Evolutionary conservation across 352 stramenopile species (phyloP), one percentile per base, ranked within the genome.

Genomic region (Globisporangium recalcitrans): DNA sequence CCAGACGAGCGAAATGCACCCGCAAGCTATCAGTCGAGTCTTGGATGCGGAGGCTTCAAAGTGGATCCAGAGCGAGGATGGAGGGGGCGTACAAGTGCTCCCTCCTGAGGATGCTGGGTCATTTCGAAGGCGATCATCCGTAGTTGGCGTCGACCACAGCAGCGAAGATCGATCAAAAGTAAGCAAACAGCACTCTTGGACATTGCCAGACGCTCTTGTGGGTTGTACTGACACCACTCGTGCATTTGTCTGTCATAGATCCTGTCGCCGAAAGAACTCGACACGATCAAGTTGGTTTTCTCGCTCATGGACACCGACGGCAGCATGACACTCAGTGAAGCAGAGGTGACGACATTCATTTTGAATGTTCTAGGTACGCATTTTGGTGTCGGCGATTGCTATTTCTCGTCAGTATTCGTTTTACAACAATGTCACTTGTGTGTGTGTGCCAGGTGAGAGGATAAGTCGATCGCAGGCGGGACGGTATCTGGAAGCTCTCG

Each of bases 231-330:
- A 46, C 16, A 10, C 16, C 22, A 16, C n/a, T 8, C 8, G 13
- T 51, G 9, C 9, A 19, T 29, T 62, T 54, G 9, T 21, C 26
- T 56, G 19, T 31, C 47, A 27, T 42, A 90, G 82, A 58, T 74
- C 1, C 77, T 94, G n/a, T 72, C 73, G 4, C 54, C 67, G 13
- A 55, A 80, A 58, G 82, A 94, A 60, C 69, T 94, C 6, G 81
- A 94, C 38, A 87, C 82, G 54, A 70, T 90, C 22, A 94, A 94
- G 58, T 62, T 94, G 1, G 82, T 89, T 32, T 94, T 94, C 51
- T 88, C 81, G 16, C 68, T 94, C 6, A 83, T 94, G 62, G 85
- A 94, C 61, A 85, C 80, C 7, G 80, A 92, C 34, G 82, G 85
- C 3, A 89, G 75, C 31, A 82, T 90, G 65, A 75, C 75, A 21